Base-by-base conservation (phyloP, 2,329 filamentous ascomycete species). In the Paracamarosporium sp. region DNA sequence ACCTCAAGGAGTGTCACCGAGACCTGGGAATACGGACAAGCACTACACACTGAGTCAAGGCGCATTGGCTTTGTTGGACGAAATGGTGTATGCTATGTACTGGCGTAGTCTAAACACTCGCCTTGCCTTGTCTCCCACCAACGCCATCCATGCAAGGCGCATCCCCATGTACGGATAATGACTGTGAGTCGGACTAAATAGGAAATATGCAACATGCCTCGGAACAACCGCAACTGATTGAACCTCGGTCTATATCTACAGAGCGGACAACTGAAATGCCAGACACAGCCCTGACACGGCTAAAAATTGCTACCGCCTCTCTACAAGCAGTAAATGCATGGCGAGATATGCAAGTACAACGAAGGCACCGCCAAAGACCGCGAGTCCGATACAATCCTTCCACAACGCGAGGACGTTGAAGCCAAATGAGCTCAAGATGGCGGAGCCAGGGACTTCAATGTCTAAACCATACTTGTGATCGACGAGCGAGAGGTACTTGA, bases 391-490 rank as follows among this genome's bases (percentile, higher is more conserved):
- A 25, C 95, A 87, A 76, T 99, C 95, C 43, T 81, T 80, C 93
- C 93, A 97, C 55, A 97, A 83, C 0, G 92, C 92, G 59, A 88
- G 82, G 27, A 93, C 96, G 72, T 97, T 85, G 76, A 99, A 99
- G 1, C 95, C 95, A 76, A 99, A 99, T 0, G 91, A 92, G 76
- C 91, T 96, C 54, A 99, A 80, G 65, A 99, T 99, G 0, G 93
- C 92, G 0, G 94, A 93, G 31, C 95, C 95, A 0, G 95, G 95
- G 0, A 99, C 93, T 51, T 95, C 94, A 62, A 99, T 99, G 70
- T 98, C 93, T 5, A 99, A 86, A 5, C 95, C 95, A 59, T 97
- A 97, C 78, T 98, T 96, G 77, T 95, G 90, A 75, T 99, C 95
- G 40, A 96, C 87, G 25, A 99, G 85, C 0, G 91, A 94, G 41